Evolutionary conservation across 768 basidiomycete genomes (phyloP).

Genomic region (Xerocomus brunneocitrinus): DNA sequence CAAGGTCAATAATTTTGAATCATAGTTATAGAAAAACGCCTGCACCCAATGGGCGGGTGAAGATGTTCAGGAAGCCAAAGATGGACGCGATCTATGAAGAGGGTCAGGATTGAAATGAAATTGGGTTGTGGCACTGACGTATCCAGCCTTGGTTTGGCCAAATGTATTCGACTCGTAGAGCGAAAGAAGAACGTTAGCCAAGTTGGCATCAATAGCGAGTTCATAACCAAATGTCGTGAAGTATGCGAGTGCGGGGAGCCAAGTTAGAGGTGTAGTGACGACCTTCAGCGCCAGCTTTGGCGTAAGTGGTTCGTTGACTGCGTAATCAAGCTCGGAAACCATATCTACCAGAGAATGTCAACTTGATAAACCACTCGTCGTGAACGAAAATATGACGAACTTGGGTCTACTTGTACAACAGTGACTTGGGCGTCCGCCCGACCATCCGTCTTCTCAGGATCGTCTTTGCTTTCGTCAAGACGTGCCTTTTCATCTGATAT

Average conservation of each 20-base stretch:
- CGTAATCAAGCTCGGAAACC: constrained; percentile 37
- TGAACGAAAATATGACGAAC: neutral
- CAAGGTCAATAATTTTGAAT: neutral
- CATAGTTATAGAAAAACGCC: neutral
- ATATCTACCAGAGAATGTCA: constrained; percentile 10
- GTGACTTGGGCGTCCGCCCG: constrained; percentile 9
- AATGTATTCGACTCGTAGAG: constrained; percentile 37
- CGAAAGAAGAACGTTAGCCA: constrained; percentile 41
- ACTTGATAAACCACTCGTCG: neutral
- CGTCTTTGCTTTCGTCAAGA: constrained; percentile 21
- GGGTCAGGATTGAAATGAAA: constrained; percentile 2
- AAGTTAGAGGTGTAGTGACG: constrained; percentile 42
- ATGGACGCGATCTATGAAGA: constrained; percentile 24
- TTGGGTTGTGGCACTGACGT: constrained; percentile 35
- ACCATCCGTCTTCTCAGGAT: constrained; percentile 27
- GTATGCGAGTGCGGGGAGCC: constrained; percentile 53
- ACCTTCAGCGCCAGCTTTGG: constrained; percentile 29
- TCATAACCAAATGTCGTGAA: constrained; percentile 55
- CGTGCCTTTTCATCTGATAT: constrained; percentile 17
- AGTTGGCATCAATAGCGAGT: constrained; percentile 50
- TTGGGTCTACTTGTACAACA: neutral
- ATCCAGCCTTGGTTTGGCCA: constrained; percentile 49
- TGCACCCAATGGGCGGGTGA: constrained; percentile 44
- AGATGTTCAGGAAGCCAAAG: constrained; percentile 47
- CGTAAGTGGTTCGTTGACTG: constrained; percentile 44